These are phyloP conservation scores for Vicia sativa DNA, from an alignment of 306 rosid species.

Conservation along the genomic window DNA sequence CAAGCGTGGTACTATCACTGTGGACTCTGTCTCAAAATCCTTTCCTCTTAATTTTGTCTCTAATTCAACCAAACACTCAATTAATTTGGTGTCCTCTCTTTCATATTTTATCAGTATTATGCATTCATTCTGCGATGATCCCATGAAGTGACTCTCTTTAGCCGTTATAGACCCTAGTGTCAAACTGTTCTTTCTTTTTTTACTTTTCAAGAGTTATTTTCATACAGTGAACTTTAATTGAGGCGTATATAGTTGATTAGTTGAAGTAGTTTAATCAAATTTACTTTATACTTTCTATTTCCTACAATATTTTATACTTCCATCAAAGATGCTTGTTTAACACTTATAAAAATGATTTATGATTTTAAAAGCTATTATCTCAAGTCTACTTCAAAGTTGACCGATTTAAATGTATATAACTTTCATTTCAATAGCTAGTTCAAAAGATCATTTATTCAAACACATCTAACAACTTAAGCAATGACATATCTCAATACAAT, in stretches of 20 bases:
- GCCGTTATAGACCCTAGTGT: not conserved
- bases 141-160: conserved; percentile 1
- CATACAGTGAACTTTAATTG: not conserved
- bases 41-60: conserved; percentile 32
- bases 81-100: conserved; percentile 13
- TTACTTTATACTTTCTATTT: too few species aligned
- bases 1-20: conserved; percentile 58
- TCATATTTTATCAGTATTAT: not conserved
- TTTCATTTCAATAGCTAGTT: too few species aligned
- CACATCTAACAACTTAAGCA: too few species aligned
- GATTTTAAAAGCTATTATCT: too few species aligned
- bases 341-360: too few species aligned
- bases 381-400: too few species aligned
- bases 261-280: too few species aligned
- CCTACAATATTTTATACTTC: too few species aligned
- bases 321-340: too few species aligned
- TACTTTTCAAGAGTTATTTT: not conserved
- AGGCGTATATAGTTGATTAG: not conserved
- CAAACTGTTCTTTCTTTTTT: not conserved
- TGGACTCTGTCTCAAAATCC: conserved; percentile 24
- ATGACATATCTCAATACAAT: too few species aligned
- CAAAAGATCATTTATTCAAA: too few species aligned
- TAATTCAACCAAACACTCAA: conserved; percentile 1
- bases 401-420: too few species aligned
- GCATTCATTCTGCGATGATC: conserved; percentile 6